phyloP scores from a whole-genome alignment of 106 monocot genomes.

The Cymbidium sinense region DNA sequence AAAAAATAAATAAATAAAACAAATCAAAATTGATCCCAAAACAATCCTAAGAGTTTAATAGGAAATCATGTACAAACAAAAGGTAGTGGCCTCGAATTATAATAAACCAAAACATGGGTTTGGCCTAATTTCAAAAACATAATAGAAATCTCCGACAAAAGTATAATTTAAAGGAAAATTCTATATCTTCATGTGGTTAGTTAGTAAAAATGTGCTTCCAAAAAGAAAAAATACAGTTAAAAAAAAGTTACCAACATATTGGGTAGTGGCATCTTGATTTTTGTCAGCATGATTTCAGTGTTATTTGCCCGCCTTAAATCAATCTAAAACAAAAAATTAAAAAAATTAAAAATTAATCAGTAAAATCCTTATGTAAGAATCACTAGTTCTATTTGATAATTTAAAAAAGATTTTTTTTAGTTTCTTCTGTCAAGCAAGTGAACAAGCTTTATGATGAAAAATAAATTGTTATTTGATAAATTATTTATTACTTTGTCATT shows the following conservation, averaged over 20 bases:
- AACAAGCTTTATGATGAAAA: not conserved
- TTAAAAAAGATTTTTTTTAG: not conserved
- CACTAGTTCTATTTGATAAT: not conserved
- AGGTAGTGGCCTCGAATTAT: not conserved
- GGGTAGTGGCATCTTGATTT: constrained; percentile 93
- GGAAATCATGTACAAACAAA: not conserved
- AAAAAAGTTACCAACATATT: constrained; percentile 77
- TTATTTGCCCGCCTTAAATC: constrained; percentile 90
- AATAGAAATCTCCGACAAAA: not conserved
- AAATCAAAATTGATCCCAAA: too few relatives aligned
- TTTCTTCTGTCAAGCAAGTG: not conserved
- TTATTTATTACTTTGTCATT: not conserved
- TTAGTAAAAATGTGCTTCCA: not conserved
- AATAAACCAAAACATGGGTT: not conserved
- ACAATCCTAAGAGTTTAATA: not conserved
- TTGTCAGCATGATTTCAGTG: constrained; percentile 94
- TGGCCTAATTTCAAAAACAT: not conserved
- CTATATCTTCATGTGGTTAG: not conserved
- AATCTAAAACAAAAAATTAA: constrained; percentile 36
- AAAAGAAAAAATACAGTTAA: not conserved
- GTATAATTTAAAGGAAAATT: not conserved
- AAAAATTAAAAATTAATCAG: too few relatives aligned
- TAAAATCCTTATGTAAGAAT: not conserved
- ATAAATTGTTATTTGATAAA: not conserved
- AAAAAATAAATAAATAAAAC: too few relatives aligned